A percentile compares a stretch with the other conserved stretches of the same genome.
Conservation (phyloP, 352 stramenopile species). For the Phytophthora ohioensis region DNA sequence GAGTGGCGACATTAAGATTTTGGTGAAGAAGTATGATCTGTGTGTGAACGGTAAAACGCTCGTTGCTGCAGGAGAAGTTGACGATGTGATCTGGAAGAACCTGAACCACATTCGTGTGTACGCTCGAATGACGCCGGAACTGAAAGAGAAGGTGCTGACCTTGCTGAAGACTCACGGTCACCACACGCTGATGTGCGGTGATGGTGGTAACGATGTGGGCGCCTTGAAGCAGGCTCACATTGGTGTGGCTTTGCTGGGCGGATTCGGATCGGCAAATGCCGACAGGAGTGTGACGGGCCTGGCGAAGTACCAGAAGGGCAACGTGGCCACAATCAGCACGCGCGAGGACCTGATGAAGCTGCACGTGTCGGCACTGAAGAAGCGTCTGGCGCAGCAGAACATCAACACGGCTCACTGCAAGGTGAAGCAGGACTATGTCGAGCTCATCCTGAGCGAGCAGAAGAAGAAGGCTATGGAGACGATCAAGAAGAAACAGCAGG, state of each 20-base stretch:
- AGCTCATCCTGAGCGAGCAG: conserved; percentile 75
- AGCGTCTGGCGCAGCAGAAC: conserved; percentile 73
- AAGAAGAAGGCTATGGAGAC: conserved; percentile 61
- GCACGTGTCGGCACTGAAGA: conserved; percentile 86
- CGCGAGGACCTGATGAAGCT: conserved; percentile 89
- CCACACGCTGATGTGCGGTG: conserved; percentile 98
- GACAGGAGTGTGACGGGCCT: conserved; percentile 88
- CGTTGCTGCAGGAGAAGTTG: conserved; percentile 71
- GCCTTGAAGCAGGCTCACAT: conserved; percentile 94
- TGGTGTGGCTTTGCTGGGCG: conserved; percentile 82
- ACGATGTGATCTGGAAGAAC: conserved; percentile 87
- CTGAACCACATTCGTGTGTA: conserved; percentile 93
- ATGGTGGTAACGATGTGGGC: conserved; percentile 98
- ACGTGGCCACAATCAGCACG: conserved; percentile 49
- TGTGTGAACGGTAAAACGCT: conserved; percentile 88
- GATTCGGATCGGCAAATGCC: conserved; percentile 86
- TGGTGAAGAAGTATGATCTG: conserved; percentile 87
- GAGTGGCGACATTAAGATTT: conserved; percentile 60
- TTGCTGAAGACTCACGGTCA: conserved; percentile 94
- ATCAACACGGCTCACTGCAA: conserved; percentile 74
- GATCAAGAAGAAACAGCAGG: conserved; percentile 71
- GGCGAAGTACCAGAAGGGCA: conserved; percentile 82
- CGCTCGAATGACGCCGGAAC: conserved; percentile 95
- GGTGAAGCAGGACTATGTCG: conserved; percentile 86
- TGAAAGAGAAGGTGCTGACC: conserved; percentile 97